phyloP scores from a whole-genome alignment of 768 basidiomycete species.

The Suillus plorans region DNA sequence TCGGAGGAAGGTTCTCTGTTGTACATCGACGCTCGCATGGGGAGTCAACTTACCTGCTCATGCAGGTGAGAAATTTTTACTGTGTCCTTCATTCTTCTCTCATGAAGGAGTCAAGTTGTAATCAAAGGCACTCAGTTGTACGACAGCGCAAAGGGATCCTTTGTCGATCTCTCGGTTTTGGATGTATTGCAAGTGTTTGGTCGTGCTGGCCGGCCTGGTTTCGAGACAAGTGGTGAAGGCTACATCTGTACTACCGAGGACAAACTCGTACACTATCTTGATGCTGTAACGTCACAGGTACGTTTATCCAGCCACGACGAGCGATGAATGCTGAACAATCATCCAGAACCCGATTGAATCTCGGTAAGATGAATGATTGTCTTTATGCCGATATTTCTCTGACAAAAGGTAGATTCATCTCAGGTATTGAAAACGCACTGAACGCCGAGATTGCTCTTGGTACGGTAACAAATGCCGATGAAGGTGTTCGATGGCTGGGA shows the following conservation, averaged over 20 bases:
- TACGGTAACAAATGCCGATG: slow-evolving; percentile 82
- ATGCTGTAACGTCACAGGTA: slow-evolving; percentile 86
- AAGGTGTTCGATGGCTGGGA: slow-evolving; percentile 92
- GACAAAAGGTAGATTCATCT: slow-evolving; percentile 55
- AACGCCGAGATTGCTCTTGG: slow-evolving; percentile 96
- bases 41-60: slow-evolving; percentile 99
- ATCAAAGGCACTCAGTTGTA: slow-evolving; percentile 99
- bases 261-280: slow-evolving; percentile 87
- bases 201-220: slow-evolving; percentile 84
- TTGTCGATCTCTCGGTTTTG: slow-evolving; percentile 89
- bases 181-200: slow-evolving; percentile 99
- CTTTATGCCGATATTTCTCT: neutral
- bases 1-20: slow-evolving; percentile 79
- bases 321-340: slow-evolving; percentile 1
- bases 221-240: slow-evolving; percentile 93
- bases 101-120: slow-evolving; percentile 52
- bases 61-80: slow-evolving; percentile 58
- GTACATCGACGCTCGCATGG: slow-evolving; percentile 98
- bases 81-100: slow-evolving; percentile 6
- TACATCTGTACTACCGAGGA: slow-evolving; percentile 96
- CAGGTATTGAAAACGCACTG: slow-evolving; percentile 85
- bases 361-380: slow-evolving; percentile 50
- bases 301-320: slow-evolving; percentile 13
- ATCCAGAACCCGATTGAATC: slow-evolving; percentile 92
- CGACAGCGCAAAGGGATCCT: slow-evolving; percentile 85